Evolutionary conservation across 2,329 filamentous ascomycete species (phyloP).

Genomic region (Epichloe coenophiala): DNA sequence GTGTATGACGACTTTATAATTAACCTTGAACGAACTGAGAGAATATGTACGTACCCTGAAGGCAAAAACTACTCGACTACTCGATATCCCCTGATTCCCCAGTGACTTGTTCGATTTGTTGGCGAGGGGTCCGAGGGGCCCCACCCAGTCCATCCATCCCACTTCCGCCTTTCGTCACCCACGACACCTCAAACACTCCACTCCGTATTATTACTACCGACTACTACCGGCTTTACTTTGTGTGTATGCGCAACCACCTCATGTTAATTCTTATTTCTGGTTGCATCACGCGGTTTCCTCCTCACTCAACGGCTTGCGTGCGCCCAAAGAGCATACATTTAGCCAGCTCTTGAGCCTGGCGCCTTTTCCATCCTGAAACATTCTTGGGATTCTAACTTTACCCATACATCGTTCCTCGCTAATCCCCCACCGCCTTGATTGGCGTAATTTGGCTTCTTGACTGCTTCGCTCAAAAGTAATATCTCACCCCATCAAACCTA

Average conservation of each 20-base stretch:
- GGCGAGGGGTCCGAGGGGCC: neutral
- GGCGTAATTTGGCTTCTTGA: neutral
- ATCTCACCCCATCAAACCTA: slow-evolving; percentile 2
- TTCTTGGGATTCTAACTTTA: neutral
- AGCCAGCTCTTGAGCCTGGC: neutral
- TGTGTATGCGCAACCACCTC: neutral
- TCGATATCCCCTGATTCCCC: no score
- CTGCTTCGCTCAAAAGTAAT: slow-evolving; percentile 5
- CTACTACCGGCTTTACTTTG: no score
- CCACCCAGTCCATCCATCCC: neutral
- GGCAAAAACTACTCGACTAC: no score
- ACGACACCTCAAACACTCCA: neutral
- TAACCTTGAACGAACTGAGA: no score
- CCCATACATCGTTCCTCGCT: neutral
- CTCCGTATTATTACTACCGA: neutral
- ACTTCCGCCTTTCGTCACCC: neutral
- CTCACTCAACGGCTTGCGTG: neutral
- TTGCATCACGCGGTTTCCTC: neutral
- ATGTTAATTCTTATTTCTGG: neutral
- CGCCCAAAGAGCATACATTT: neutral
- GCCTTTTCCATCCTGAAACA: neutral
- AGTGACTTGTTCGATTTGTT: neutral
- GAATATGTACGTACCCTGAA: no score
- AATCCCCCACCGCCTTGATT: neutral
- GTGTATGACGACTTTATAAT: no score